Base-by-base conservation (phyloP, 139 green algal genomes). In the Desmodesmus armatus region DNA sequence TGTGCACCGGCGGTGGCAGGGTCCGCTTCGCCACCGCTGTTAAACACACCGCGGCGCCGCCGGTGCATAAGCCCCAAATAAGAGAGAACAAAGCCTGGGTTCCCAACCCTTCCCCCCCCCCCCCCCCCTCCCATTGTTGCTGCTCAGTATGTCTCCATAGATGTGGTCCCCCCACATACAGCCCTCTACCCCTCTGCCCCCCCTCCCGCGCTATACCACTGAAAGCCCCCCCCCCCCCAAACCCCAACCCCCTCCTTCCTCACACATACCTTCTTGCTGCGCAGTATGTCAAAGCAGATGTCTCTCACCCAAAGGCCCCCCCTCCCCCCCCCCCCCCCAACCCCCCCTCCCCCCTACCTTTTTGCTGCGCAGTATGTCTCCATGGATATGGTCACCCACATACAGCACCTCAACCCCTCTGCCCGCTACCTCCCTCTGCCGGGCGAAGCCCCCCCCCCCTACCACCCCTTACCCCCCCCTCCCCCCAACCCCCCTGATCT, bases 131-230 rank as follows among this genome's bases (percentile, higher is more conserved):
- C 35, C 60, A 35, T 81, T 81, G 40, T 83, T 83, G 15, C 25
- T 84, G 31, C 80, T 76, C 71, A 98, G 87, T 71, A 98, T 96
- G 88, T 96, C 93, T 31, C 94, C 94, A 81, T 96, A 98, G 86
- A 98, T 98, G 91, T 98, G 95, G 86, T 98, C 95, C 95, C 0
- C 95, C 94, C 27, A 96, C 90, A 82, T 97, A 98, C 71, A 97
- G 81, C 67, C 95, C 94, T 84, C 95, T 67, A n/a, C n/a, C n/a
- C n/a, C n/a, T n/a, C n/a, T n/a, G n/a, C n/a, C n/a, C n/a, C n/a
- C n/a, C n/a, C n/a, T n/a, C n/a, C n/a, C n/a, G n/a, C n/a, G n/a
- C n/a, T n/a, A n/a, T n/a, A n/a, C n/a, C n/a, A n/a, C n/a, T n/a
- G 3, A 69, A 84, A n/a, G n/a, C n/a, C n/a, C n/a, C n/a, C 86